Percentiles rank a stretch among this genome's conserved stretches.
These are phyloP conservation scores for Pythium sukuiense DNA, from an alignment of 352 stramenopile species.

Conservation along the genomic window DNA sequence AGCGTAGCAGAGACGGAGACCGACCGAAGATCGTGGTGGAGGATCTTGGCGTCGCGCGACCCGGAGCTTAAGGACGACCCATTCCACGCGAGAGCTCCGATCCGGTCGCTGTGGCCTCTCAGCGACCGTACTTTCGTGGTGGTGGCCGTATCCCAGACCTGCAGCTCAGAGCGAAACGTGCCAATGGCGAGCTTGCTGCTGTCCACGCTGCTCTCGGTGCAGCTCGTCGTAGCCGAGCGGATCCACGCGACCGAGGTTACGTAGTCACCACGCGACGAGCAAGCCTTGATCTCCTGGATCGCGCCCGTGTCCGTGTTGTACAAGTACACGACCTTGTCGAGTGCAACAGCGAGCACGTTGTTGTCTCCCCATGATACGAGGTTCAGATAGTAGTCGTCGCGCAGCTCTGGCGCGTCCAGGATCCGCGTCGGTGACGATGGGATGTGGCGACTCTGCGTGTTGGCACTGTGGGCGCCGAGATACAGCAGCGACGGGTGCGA, in stretches of 20 bases:
- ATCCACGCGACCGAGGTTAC: slow-evolving; percentile 95
- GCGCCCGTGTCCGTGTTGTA: slow-evolving; percentile 91
- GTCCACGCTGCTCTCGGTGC: slow-evolving; percentile 26
- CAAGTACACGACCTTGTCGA: slow-evolving; percentile 94
- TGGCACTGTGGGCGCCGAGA: slow-evolving; percentile 3
- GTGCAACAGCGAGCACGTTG: slow-evolving; percentile 94
- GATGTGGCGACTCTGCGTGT: slow-evolving; percentile 29
- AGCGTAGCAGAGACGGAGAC: slow-evolving; percentile 29
- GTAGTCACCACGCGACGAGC: slow-evolving; percentile 78
- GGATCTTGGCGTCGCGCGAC: slow-evolving; percentile 90
- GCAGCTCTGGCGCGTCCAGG: slow-evolving; percentile 94
- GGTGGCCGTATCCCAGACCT: slow-evolving; percentile 94
- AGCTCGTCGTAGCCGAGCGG: slow-evolving; percentile 41
- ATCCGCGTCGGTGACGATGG: slow-evolving; percentile 69
- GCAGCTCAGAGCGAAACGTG: slow-evolving; percentile 86
- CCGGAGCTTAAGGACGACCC: slow-evolving; percentile 84
- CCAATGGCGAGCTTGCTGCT: slow-evolving; percentile 91
- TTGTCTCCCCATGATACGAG: slow-evolving; percentile 93
- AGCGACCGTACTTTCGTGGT: slow-evolving; percentile 88
- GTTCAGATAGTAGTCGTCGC: slow-evolving; percentile 98
- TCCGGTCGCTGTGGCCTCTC: slow-evolving; percentile 85
- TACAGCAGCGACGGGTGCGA: slow-evolving; percentile 27
- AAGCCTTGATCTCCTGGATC: slow-evolving; percentile 88
- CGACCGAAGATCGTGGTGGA: slow-evolving; percentile 51
- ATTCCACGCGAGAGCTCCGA: slow-evolving; percentile 93